Base-by-base conservation (phyloP, 768 basidiomycete genomes). In the Tubosaeta sp. region DNA sequence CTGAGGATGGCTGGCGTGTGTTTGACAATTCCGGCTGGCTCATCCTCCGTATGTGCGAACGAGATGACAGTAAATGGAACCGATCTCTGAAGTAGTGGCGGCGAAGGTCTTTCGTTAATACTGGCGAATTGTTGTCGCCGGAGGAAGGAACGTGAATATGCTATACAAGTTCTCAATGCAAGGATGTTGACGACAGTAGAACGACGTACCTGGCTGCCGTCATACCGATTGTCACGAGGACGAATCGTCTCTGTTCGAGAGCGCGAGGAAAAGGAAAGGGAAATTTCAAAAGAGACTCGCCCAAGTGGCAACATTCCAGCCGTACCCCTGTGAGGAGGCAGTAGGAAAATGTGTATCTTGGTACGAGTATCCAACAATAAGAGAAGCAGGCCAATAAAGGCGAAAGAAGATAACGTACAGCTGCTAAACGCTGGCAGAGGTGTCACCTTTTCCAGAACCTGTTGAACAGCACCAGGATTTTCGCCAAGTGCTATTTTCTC, bases 31-130 rank as follows among this genome's bases (percentile, higher is more conserved):
- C 77, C 71, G 7, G 77, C 71, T 4, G 77, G 69, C 41, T 86
- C 81, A 1, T 72, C 65, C 33, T 80, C 76, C 6, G 79, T 76
- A 55, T 83, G 81, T 1, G 87, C 86, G 54, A 81, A 84, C 0
- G 86, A 87, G 3, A 95, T 71, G 27, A 91, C 80, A 94, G 52
- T 92, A 86, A 10, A 87, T 74, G 0, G 78, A 71, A 1, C 89
- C 91, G 6, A 90, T 68, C 59, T 91, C 83, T 0, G 76, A 69
- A 31, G 82, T 76, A 0, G 84, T 84, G 1, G 85, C 88, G 0
- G 90, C 76, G 54, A 93, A 74, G 2, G 84, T 77, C 7, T 76
- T 73, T 5, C 91, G 82, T 56, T 91, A 84, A 57, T 91, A 91
- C 9, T 71, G 70, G 5, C 90, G 81, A 34, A 90, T 82, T 0